phyloP scores from a whole-genome alignment of 1,284 basidiomycete genomes.

The Rhodotorula sp. region DNA sequence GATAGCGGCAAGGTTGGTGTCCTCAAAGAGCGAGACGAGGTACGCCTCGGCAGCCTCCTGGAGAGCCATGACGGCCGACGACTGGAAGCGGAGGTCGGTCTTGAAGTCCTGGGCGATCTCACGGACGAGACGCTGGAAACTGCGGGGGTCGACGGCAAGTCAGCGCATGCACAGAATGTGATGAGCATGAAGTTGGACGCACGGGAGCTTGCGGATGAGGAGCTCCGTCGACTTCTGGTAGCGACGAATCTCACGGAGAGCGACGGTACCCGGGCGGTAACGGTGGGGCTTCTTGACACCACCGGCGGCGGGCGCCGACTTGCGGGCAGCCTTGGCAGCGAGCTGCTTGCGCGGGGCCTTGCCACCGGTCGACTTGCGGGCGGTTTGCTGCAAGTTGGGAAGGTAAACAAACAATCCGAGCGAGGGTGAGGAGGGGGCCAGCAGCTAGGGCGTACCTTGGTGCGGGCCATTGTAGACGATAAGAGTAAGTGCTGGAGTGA shows the following conservation, averaged over 20 bases:
- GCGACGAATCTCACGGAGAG: slow-evolving; percentile 60
- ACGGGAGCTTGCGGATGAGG: slow-evolving; percentile 56
- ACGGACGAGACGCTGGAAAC: slow-evolving; percentile 46
- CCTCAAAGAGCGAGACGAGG: slow-evolving; percentile 80
- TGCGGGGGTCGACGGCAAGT: slow-evolving; percentile 17
- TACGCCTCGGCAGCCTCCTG: slow-evolving; percentile 67
- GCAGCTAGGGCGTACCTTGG: slow-evolving; percentile 44
- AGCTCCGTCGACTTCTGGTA: slow-evolving; percentile 60
- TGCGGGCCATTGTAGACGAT: slow-evolving; percentile 49
- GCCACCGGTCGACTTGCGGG: slow-evolving; percentile 58
- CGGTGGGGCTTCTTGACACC: slow-evolving; percentile 65
- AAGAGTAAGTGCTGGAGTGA: background rate
- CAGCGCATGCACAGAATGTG: background rate
- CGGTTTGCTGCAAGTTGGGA: slow-evolving; percentile 58
- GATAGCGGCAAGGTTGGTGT: slow-evolving; percentile 58
- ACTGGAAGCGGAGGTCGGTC: slow-evolving; percentile 49
- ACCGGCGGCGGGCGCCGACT: slow-evolving; percentile 57
- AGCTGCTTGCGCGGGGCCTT: slow-evolving; percentile 61
- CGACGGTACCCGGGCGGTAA: slow-evolving; percentile 61
- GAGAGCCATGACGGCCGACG: slow-evolving; percentile 48
- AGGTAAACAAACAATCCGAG: background rate
- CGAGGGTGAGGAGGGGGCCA: background rate
- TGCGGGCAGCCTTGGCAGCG: slow-evolving; percentile 57
- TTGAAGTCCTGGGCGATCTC: slow-evolving; percentile 50
- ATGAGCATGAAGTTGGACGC: background rate